phyloP scores from a whole-genome alignment of 768 basidiomycete species.

The Scleroderma bovista region DNA sequence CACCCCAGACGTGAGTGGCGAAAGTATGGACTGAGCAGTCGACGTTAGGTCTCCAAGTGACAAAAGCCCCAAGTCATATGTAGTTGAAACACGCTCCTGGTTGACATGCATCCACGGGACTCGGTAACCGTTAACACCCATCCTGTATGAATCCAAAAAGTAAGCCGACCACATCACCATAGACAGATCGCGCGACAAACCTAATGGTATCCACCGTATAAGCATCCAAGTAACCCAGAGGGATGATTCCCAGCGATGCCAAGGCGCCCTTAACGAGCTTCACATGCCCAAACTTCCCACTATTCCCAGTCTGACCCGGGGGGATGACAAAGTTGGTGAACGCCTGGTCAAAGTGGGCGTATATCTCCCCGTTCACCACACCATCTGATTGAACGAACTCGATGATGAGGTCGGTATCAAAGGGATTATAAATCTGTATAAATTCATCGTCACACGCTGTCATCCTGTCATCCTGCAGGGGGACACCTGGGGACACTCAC shows the following conservation, averaged over 20 bases:
- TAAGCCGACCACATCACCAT: not conserved
- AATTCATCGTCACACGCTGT: not conserved
- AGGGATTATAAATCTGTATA: constrained; percentile 45
- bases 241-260: constrained; percentile 52
- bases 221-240: constrained; percentile 50
- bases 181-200: constrained; percentile 17
- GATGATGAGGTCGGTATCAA: constrained; percentile 52
- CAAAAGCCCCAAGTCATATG: constrained; percentile 29
- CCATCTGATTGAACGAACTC: constrained; percentile 53
- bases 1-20: not conserved
- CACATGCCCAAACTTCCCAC: constrained; percentile 54
- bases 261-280: constrained; percentile 54
- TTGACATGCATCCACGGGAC: constrained; percentile 61
- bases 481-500: constrained; percentile 38
- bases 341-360: constrained; percentile 51
- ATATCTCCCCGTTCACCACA: constrained; percentile 45
- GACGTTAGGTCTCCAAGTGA: constrained; percentile 16
- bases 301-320: constrained; percentile 53
- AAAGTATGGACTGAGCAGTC: constrained; percentile 7
- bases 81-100: constrained; percentile 48
- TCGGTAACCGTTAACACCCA: constrained; percentile 52
- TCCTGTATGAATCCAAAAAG: constrained; percentile 14
- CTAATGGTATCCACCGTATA: constrained; percentile 39
- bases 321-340: constrained; percentile 55
- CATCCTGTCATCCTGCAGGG: not conserved